Base-by-base conservation (phyloP, 2,329 filamentous ascomycete genomes). In the Chaetomiaceae sp. region DNA sequence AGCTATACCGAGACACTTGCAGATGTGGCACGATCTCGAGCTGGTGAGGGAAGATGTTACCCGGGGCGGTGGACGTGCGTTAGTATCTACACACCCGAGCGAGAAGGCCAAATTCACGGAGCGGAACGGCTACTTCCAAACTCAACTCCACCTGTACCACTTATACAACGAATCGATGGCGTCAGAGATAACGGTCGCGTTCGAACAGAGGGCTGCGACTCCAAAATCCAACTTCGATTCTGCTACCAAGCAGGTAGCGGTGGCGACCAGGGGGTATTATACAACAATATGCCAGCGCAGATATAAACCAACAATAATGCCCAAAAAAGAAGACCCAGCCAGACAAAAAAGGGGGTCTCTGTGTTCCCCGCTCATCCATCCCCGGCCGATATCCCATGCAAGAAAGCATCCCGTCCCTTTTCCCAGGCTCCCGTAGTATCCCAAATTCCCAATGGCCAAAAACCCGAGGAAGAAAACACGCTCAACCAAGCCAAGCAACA, bases 221-320 rank as follows among this genome's bases (percentile, higher is more conserved):
- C 27, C 33, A 20, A 40, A 38, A 49, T 48, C 20, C 40, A 47
- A 25, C 29, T 34, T 45, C 17, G 20, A 22, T 34, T 52, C 20
- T 56, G 40, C 48, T 37, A 44, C 27, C 37, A 53, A 22, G 38
- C 43, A 44, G 45, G 37, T 36, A 44, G 31, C 53, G 33, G 43
- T 43, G 58, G 51, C 53, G 43, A 49, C 44, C 53, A 54, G 51
- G 59, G n/a, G 49, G 49, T 63, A 63, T 63, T 61, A 57, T 63
- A 63, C 61, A 63, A 56, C 56, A 36, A 57, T 46, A 56, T 60
- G 57, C 58, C 55, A 57, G 46, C 54, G 53, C 51, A 48, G 38
- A 37, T 19, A 42, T 19, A 42, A 27, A 23, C 40, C 27, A 49
- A 47, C 39, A 27, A 52, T 29, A n/a, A 46, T n/a, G n/a, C n/a